Evolutionary conservation across 2,329 filamentous ascomycete genomes (phyloP), one percentile per base, ranked within the genome.

Genomic region (Trichophyton benhamiae): DNA sequence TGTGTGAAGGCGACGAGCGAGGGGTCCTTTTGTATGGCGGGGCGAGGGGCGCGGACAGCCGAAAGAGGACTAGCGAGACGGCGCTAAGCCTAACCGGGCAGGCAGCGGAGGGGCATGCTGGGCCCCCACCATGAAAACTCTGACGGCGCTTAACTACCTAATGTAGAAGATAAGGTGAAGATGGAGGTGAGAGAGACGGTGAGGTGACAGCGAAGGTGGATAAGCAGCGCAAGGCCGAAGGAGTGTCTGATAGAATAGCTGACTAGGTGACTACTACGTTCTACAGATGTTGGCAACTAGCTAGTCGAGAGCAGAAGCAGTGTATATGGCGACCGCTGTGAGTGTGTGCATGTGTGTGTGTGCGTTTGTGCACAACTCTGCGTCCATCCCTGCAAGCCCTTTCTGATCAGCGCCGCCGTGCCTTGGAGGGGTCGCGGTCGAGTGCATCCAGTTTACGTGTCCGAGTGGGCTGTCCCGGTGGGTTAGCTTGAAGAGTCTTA

Each of bases 1-100:
- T 74, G 74, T 71, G 74, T 61, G 62, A 60, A 61, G 41, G 60
- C 71, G 70, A 72, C 72, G 72, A 72, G 44, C 53, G 72, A 72
- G 73, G 74, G 74, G 74, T 71, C 71, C 73, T 76, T 76, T 74
- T 75, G 76, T 76, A 74, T 74, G 75, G 74, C 74, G 74, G 74
- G 72, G 63, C 68, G 69, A 74, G 71, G 58, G 33, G 59, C 15
- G 42, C 20, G 13, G 57, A 20, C 58, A 6, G 57, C 55, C 20
- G 15, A 58, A 42, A 53, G 49, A 25, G 49, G 49, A 53, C 49
- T 53, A 53, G 49, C 49, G 49, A 53, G 49, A 4, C 25, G 11
- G 33, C 61, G 57, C 65, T 65, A 64, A 49, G 20, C 65, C 60
- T 7, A 53, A 53, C 22, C 25, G 3, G 49, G 49, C 22, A 66